These are phyloP conservation scores for Eutrema heterophyllum DNA, from an alignment of 345 rosid genomes.

Conservation along the genomic window DNA sequence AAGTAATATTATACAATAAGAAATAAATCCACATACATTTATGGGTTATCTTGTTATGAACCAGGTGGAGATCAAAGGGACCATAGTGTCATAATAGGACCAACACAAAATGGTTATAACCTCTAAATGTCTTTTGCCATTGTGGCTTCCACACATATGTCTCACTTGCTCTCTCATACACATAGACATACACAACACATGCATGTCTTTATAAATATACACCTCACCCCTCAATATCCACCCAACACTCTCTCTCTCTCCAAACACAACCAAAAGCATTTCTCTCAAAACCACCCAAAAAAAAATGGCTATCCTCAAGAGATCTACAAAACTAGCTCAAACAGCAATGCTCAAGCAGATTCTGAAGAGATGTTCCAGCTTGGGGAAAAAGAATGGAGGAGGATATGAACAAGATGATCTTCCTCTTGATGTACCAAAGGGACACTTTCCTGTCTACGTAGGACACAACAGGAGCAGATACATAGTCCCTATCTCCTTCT, in stretches of 20 bases:
- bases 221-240: not conserved
- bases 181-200: conserved; percentile 19
- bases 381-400: conserved; percentile 43
- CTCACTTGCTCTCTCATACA: not conserved
- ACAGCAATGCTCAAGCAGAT: conserved; percentile 50
- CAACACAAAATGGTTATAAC: conserved; percentile 35
- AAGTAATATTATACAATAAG: not conserved
- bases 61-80: conserved; percentile 33
- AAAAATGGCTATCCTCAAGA: conserved; percentile 45
- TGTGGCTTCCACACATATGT: conserved; percentile 26
- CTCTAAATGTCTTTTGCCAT: conserved; percentile 36
- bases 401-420: conserved; percentile 32
- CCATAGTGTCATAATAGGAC: conserved; percentile 46
- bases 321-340: conserved; percentile 44
- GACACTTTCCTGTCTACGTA: conserved; percentile 77
- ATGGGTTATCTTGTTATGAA: not conserved
- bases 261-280: not conserved
- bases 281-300: not conserved
- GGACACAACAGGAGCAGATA: conserved; percentile 65
- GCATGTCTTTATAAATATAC: conserved; percentile 15
- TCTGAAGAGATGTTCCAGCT: conserved; percentile 60
- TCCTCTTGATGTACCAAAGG: conserved; percentile 71
- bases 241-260: not conserved
- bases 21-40: not conserved
- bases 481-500: conserved; percentile 62